Conservation (phyloP, 169 alveolate species). For the Plasmodium vinckei region DNA sequence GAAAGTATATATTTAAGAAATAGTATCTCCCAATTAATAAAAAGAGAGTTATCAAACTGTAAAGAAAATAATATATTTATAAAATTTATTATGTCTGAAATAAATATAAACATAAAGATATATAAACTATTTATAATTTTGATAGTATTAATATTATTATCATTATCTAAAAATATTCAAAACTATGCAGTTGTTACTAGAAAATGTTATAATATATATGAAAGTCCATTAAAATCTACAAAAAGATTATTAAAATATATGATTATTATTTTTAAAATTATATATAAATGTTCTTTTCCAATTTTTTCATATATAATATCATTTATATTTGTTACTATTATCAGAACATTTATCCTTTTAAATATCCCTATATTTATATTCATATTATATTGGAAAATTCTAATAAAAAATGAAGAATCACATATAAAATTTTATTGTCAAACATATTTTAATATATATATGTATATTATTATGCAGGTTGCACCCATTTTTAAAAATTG, state of each 20-base stretch:
- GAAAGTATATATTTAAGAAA: conserved; percentile 2
- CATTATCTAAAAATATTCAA: conserved; percentile 48
- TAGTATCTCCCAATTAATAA: conserved; percentile 32
- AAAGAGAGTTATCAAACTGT: conserved; percentile 14
- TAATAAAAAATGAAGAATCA: conserved; percentile 46
- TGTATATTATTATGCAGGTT: conserved; percentile 41
- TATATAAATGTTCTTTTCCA: conserved; percentile 47
- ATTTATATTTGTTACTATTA: conserved; percentile 18
- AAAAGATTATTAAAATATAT: conserved; percentile 45
- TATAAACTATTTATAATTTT: conserved; percentile 60
- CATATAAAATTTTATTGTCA: conserved; percentile 18
- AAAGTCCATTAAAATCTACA: conserved; percentile 63
- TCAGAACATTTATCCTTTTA: conserved; percentile 46
- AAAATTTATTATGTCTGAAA: conserved; percentile 66
- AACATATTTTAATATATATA: conserved; percentile 23
- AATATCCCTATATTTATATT: conserved; percentile 52
- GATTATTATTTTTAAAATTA: conserved; percentile 41
- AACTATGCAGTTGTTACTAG: conserved; percentile 70
- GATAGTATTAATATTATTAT: conserved; percentile 36
- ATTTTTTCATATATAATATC: conserved; percentile 48
- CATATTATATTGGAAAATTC: conserved; percentile 32
- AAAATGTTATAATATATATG: conserved; percentile 73
- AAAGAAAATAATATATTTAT: conserved; percentile 41
- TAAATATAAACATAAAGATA: conserved; percentile 54
- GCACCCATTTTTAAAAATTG: conserved; percentile 50